Evolutionary conservation across 2,329 filamentous ascomycete genomes (phyloP).

Genomic region (Diplodia intermedia): DNA sequence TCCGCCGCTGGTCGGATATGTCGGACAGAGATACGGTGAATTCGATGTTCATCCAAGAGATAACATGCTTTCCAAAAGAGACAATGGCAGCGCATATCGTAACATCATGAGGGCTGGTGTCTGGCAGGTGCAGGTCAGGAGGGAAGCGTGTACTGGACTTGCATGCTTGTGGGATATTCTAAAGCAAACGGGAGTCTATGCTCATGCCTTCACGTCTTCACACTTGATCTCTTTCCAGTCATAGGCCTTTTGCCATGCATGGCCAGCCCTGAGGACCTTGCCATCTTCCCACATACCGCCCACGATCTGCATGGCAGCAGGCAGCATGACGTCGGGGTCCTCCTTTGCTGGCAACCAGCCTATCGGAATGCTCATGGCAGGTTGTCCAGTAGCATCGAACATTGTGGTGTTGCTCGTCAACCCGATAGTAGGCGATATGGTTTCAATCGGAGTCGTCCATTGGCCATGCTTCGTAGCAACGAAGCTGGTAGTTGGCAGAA

Average conservation of each 20-base stretch:
- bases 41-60: background rate
- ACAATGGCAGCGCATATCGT: background rate
- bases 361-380: slow-evolving; percentile 42
- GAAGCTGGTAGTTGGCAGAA: slow-evolving; percentile 51
- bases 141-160: background rate
- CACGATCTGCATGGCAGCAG: slow-evolving; percentile 51
- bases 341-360: slow-evolving; percentile 39
- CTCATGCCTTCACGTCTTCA: slow-evolving; percentile 6
- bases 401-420: slow-evolving; percentile 42
- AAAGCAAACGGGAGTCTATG: background rate
- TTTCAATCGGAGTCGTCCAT: slow-evolving; percentile 40
- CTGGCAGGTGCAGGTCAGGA: background rate
- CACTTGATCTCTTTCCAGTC: slow-evolving; percentile 38
- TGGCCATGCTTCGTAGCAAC: slow-evolving; percentile 32
- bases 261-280: slow-evolving; percentile 41
- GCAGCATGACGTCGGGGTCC: slow-evolving; percentile 41
- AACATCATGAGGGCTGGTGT: background rate
- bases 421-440: slow-evolving; percentile 41
- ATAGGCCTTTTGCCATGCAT: slow-evolving; percentile 42
- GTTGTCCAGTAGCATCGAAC: slow-evolving; percentile 44
- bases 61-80: slow-evolving; percentile 7
- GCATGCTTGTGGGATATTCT: background rate
- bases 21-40: background rate
- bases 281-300: slow-evolving; percentile 48
- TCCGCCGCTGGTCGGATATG: background rate